Base-by-base conservation (phyloP, 768 basidiomycete genomes). In the Vishniacozyma victoriae region DNA sequence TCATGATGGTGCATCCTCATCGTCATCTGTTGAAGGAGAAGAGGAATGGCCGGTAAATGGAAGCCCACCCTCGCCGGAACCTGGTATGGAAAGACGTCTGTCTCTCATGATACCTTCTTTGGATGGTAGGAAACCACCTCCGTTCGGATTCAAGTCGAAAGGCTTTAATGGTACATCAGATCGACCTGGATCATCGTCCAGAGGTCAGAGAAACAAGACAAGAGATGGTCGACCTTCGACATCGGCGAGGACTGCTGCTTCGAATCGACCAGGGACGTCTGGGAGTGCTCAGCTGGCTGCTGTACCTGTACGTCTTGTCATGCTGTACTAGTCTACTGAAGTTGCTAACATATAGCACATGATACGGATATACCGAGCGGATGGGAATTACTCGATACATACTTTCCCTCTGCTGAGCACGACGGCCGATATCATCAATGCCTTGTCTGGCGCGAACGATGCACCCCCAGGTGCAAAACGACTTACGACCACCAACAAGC, bases 301-400 rank as follows among this genome's bases (percentile, higher is more conserved):
- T 31, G 27, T 25, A 20, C 52, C 48, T 38, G 67, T 69, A 42
- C 53, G 67, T 53, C 4, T 19, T 24, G 2, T 20, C 42, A 11
- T 5, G 15, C 22, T 5, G 26, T 18, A 43, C 25, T 12, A 5
- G 45, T 46, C 16, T 12, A 6, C 12, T 5, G 20, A 12, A 29
- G 27, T 33, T 5, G 12, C 44, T 35, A 14, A 16, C 35, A 9
- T 50, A 0, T 27, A 72, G 70, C 83, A 81, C 59, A 77, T 75
- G 51, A 80, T 93, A 49, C 81, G 89, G 37, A 83, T 95, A 48
- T 86, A 88, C 64, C 79, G 83, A 15, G 78, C 80, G 39, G 83
- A 86, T 59, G 80, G 79, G 38, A 78, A 80, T 7, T 87, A 82
- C 65, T 83, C 86, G 48, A 79, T 86, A 47, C 78, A 86, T 20